Conservation (phyloP, 345 rosid species). For the Turnera subulata region DNA sequence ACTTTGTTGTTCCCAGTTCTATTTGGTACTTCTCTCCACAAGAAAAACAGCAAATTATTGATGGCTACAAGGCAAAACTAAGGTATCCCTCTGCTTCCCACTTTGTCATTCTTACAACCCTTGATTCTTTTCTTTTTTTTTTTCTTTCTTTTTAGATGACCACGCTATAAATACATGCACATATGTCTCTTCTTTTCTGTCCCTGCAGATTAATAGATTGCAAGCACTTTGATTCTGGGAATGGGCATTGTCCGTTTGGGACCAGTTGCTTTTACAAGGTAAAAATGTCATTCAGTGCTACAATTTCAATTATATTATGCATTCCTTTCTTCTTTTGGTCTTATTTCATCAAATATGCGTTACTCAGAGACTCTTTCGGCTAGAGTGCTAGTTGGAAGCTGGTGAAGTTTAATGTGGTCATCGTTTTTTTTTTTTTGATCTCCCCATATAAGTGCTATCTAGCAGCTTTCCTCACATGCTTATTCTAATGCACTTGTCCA, state of each 20-base stretch:
- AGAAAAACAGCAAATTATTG: slow-evolving; percentile 65
- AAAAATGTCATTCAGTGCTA: slow-evolving; percentile 3
- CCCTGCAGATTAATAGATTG: slow-evolving; percentile 65
- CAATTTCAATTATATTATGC: not conserved
- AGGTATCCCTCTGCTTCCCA: slow-evolving; percentile 33
- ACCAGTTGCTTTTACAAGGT: slow-evolving; percentile 92
- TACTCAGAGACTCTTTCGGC: not conserved
- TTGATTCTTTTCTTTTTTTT: not conserved
- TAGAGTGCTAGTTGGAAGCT: not conserved
- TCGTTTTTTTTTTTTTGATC: not conserved
- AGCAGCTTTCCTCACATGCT: not conserved
- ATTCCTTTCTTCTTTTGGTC: too few relatives aligned
- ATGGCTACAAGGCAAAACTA: slow-evolving; percentile 71
- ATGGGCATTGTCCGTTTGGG: slow-evolving; percentile 81
- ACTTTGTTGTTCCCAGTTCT: slow-evolving; percentile 81
- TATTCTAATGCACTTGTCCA: not conserved
- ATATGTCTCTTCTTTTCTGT: not conserved
- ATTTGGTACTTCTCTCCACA: slow-evolving; percentile 72
- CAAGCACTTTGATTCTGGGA: slow-evolving; percentile 78
- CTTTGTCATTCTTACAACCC: not conserved
- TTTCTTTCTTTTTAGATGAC: not conserved
- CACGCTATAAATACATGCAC: not conserved
- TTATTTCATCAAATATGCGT: too few relatives aligned
- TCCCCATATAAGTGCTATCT: not conserved
- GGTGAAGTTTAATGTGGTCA: not conserved